Evolutionary conservation across 2,329 filamentous ascomycete species (phyloP).

Genomic region (Pestalotiopsis sp.): DNA sequence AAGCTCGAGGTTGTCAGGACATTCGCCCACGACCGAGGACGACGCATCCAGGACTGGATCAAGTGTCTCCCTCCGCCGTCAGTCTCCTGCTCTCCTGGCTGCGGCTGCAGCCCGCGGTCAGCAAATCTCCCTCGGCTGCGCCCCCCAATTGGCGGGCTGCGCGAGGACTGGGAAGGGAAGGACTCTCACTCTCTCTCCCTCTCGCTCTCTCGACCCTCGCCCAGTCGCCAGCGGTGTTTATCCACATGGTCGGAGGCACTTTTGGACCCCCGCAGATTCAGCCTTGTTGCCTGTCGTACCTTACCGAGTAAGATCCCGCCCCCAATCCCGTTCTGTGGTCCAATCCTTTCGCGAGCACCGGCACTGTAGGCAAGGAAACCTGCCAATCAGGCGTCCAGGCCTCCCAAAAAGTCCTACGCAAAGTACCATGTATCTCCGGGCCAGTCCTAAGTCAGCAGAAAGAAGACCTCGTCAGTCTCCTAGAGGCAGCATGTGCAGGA

Average conservation of each 20-base stretch:
- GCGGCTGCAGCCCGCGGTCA: constrained; percentile 3
- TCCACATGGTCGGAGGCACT: constrained; percentile 31
- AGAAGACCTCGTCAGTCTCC: constrained; percentile 14
- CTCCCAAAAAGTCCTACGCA: constrained; percentile 17
- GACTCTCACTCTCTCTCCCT: constrained; percentile 24
- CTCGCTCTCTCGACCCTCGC: neutral
- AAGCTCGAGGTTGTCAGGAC: constrained; percentile 9
- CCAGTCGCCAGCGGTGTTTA: constrained; percentile 26
- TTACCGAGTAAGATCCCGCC: constrained; percentile 35
- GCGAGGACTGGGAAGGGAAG: constrained; percentile 2
- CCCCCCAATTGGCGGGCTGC: constrained; percentile 5
- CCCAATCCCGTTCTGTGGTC: constrained; percentile 32
- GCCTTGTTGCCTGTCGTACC: constrained; percentile 39
- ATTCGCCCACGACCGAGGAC: constrained; percentile 15
- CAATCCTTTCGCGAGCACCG: constrained; percentile 13
- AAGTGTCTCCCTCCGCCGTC: neutral
- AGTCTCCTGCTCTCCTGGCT: neutral
- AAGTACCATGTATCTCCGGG: constrained; percentile 13
- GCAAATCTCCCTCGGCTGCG: constrained; percentile 4
- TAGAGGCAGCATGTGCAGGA: constrained; percentile 12
- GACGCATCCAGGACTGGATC: constrained; percentile 8
- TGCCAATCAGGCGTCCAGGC: constrained; percentile 13
- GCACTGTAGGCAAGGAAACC: constrained; percentile 10
- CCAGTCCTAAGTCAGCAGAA: constrained; percentile 16
- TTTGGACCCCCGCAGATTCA: constrained; percentile 32